Base-by-base conservation (phyloP, 2,329 filamentous ascomycete genomes). In the Chaetomiaceae sp. region DNA sequence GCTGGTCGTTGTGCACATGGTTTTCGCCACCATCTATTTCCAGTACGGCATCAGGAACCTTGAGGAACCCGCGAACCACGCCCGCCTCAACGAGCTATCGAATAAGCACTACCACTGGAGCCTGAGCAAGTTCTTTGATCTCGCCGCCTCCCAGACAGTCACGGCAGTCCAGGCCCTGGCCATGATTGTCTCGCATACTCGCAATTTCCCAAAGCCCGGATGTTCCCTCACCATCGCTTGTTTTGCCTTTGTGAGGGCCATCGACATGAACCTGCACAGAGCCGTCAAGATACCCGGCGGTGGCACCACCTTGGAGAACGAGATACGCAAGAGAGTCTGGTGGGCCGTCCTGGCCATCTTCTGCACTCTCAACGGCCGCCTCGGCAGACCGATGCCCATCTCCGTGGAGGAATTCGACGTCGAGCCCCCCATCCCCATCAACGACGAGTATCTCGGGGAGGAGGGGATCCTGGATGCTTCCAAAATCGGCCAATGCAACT, bases 51-150 rank as follows among this genome's bases (percentile, higher is more conserved):
- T 82, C 4, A 77, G 87, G 17, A 90, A 89, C 59, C 72, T 74
- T 54, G 74, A 81, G 53, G 70, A 79, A 50, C 65, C 76, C 14
- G 73, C 75, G 3, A 73, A 78, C 51, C 75, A 78, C 53, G 70
- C 71, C 6, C 72, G 76, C 34, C 69, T 85, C 46, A 81, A 85
- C 57, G 74, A 81, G 1, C 70, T 84, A 44, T 87, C 86, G 3
- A 87, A 90, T 66, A 79, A 79, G 48, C 88, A 93, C 64, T 92
- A 91, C 59, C 85, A 90, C 61, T 92, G 84, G 63, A 78, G 84
- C 1, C 68, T 91, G 39, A 81, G 79, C 63, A 82, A 84, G 65
- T 82, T 86, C 57, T 84, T 81, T 55, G 73, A 87, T 42, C 70
- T 95, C 4, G 68, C 81, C 13, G 73, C 73, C 5, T 80, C 81